Percentiles rank a stretch among this genome's conserved stretches.
phyloP scores from a whole-genome alignment of 257 asterid species.

The Striga asiatica region DNA sequence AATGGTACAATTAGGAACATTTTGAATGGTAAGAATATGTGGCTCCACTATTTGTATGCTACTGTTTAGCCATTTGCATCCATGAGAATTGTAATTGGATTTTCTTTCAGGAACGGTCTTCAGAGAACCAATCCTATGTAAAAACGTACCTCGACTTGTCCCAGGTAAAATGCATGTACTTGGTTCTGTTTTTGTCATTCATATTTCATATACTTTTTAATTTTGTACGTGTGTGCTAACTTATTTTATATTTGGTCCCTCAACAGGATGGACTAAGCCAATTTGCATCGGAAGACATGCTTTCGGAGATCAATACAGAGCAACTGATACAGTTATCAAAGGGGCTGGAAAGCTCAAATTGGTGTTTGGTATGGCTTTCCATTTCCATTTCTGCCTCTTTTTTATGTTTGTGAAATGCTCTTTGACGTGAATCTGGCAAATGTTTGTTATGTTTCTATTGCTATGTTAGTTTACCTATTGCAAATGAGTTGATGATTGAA shows the following conservation, averaged over 20 bases:
- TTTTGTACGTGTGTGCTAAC: constrained; percentile 3
- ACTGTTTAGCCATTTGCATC: neutral
- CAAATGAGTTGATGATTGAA: neutral
- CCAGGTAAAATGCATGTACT: constrained; percentile 39
- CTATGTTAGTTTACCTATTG: neutral
- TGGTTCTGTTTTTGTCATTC: constrained; percentile 1
- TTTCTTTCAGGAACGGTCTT: constrained; percentile 72
- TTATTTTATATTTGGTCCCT: constrained; percentile 4
- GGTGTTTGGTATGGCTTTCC: constrained; percentile 61
- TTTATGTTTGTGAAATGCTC: neutral
- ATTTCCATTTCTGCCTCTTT: neutral
- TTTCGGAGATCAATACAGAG: constrained; percentile 93
- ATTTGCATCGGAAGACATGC: constrained; percentile 99
- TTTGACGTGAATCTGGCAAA: neutral
- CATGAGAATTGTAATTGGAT: constrained; percentile 1
- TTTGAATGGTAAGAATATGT: constrained; percentile 58
- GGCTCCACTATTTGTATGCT: neutral
- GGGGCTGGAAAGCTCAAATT: constrained; percentile 93
- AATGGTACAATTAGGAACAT: constrained; percentile 98
- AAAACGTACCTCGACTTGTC: constrained; percentile 85
- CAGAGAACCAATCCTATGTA: constrained; percentile 94
- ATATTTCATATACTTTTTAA: neutral
- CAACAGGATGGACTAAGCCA: constrained; percentile 90
- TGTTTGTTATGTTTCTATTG: neutral
- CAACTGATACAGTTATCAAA: constrained; percentile 85